Conservation (phyloP, 2,329 filamentous ascomycete species). For the Neonectria hederae region DNA sequence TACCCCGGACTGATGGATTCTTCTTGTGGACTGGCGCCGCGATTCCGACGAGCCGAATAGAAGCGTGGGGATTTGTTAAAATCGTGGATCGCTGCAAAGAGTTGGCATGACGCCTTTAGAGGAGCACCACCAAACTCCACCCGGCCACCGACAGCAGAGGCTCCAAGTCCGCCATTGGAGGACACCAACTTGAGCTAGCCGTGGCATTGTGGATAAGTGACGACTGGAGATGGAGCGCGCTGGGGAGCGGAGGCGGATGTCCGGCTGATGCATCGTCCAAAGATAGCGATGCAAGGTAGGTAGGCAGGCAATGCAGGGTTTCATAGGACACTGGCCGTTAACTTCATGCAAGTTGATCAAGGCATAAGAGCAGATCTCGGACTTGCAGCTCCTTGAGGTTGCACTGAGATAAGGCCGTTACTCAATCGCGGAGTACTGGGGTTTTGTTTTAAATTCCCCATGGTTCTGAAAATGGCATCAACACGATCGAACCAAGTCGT, state of each 20-base stretch:
- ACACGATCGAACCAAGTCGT: not conserved
- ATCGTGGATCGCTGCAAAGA: not conserved
- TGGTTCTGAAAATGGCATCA: not conserved
- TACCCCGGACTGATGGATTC: not conserved
- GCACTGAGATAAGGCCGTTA: not conserved
- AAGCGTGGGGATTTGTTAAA: constrained; percentile 10
- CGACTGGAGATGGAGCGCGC: not conserved
- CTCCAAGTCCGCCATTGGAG: not conserved
- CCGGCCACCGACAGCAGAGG: constrained; percentile 7
- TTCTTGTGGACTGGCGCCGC: not conserved
- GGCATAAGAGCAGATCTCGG: not conserved
- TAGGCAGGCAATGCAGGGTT: not conserved
- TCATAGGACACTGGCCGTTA: not conserved
- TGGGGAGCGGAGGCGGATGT: constrained; percentile 33
- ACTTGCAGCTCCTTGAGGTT: not conserved
- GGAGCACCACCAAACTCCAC: constrained; percentile 11
- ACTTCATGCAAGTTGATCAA: not conserved
- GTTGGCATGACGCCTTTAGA: not conserved
- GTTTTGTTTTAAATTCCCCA: not conserved
- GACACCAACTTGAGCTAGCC: not conserved
- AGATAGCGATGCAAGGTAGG: constrained; percentile 1
- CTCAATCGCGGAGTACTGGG: not conserved
- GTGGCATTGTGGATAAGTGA: constrained; percentile 13
- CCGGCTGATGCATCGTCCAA: constrained; percentile 10
- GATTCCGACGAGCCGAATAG: constrained; percentile 2